Evolutionary conservation across 768 basidiomycete species (phyloP).

Genomic region (Russula sp.): DNA sequence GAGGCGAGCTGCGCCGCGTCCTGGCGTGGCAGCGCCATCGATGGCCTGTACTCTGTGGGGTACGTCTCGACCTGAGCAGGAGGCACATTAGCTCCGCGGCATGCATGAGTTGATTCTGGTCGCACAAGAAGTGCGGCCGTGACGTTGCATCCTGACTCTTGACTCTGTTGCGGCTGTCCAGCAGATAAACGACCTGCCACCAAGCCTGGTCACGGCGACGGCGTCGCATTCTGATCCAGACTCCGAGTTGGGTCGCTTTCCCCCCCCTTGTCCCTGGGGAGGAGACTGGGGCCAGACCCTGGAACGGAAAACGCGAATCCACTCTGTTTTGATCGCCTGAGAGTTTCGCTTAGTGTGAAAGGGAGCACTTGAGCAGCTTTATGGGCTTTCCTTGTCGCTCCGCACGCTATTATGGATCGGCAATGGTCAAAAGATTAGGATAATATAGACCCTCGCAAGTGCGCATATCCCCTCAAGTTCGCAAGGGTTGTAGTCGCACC

Average conservation of each 20-base stretch:
- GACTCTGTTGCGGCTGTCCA: background rate
- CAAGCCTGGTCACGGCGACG: background rate
- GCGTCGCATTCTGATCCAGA: background rate
- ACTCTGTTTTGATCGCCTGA: too few relatives aligned
- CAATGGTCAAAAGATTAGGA: background rate
- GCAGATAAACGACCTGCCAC: background rate
- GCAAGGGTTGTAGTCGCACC: background rate
- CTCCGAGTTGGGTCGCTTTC: background rate
- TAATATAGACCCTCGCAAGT: background rate
- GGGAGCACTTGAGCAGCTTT: background rate
- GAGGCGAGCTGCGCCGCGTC: conserved; percentile 6
- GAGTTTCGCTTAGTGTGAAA: background rate
- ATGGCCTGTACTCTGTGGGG: background rate
- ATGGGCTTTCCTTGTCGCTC: background rate
- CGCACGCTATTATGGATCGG: background rate
- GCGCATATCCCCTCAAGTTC: conserved; percentile 3
- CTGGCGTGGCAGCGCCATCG: conserved; percentile 11
- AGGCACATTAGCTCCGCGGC: background rate
- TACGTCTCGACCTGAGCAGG: background rate
- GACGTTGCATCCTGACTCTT: background rate
- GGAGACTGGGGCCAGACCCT: background rate
- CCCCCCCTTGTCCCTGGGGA: background rate
- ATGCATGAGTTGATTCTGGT: conserved; percentile 11
- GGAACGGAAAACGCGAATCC: background rate
- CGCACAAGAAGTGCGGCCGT: background rate